A percentile compares a stretch with the other conserved stretches of the same genome.
Conservation (phyloP, 495 filamentous ascomycete species). For the Echria macrotheca region DNA sequence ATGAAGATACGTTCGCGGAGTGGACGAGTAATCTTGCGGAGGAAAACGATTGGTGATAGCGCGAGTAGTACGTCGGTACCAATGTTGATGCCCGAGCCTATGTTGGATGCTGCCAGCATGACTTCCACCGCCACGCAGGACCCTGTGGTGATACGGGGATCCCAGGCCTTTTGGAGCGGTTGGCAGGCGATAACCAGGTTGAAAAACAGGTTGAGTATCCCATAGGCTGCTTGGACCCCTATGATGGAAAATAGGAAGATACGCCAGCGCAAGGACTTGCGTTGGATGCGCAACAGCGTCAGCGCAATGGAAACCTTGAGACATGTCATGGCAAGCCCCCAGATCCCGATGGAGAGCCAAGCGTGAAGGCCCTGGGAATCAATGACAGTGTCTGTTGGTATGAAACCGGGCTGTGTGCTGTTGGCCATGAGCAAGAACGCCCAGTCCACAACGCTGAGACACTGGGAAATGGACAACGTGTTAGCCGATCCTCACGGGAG, state of each 20-base stretch:
- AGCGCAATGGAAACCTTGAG: constrained; percentile 26
- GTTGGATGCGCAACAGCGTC: constrained; percentile 24
- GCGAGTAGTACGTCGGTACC: constrained; percentile 23
- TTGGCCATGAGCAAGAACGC: constrained; percentile 18
- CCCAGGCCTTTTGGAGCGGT: constrained; percentile 21
- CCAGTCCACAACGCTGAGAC: constrained; percentile 21
- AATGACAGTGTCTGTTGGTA: constrained; percentile 6
- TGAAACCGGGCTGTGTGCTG: constrained; percentile 8
- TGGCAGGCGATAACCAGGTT: constrained; percentile 21
- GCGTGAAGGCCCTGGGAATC: constrained; percentile 10
- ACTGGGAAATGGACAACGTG: constrained; percentile 6
- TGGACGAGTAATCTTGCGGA: constrained; percentile 25
- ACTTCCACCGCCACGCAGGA: constrained; percentile 15
- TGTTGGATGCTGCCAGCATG: constrained; percentile 19
- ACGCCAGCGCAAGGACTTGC: constrained; percentile 31
- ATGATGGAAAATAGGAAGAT: constrained; percentile 50
- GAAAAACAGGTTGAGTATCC: constrained; percentile 30
- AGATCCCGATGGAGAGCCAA: constrained; percentile 24
- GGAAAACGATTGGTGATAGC: constrained; percentile 20
- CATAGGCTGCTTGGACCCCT: constrained; percentile 52
- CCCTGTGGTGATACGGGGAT: constrained; percentile 1
- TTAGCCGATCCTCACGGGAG: not conserved
- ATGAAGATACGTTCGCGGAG: constrained; percentile 25
- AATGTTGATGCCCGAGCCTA: constrained; percentile 23
- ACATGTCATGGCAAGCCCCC: constrained; percentile 27